Percentiles rank a stretch among this genome's conserved stretches.
Evolutionary conservation across 139 green algal genomes (phyloP).

Genomic region (Chlorella sp.): DNA sequence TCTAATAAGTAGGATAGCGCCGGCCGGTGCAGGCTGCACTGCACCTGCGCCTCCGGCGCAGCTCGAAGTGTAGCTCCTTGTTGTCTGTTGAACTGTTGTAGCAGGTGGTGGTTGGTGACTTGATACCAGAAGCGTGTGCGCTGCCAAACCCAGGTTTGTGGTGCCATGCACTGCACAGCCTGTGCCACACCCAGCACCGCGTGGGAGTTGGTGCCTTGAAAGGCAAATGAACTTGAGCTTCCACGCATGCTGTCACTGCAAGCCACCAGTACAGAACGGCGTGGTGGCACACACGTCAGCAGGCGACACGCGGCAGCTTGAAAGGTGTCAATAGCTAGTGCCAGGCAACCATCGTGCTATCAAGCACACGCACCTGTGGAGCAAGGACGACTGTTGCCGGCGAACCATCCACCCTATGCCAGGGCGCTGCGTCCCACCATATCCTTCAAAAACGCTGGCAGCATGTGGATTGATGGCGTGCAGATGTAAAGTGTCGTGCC

Average conservation of each 20-base stretch:
- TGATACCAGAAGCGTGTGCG: constrained; percentile 41
- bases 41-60: neutral
- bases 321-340: neutral
- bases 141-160: constrained; percentile 17
- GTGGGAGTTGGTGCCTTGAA: constrained; percentile 76
- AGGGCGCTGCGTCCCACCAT: neutral
- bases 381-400: neutral
- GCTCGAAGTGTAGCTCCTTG: no score
- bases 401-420: neutral
- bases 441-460: constrained; percentile 10
- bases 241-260: neutral
- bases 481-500: constrained; percentile 71
- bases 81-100: neutral
- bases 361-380: neutral
- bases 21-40: constrained; percentile 12
- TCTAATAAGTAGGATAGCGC: constrained; percentile 37
- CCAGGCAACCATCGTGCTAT: neutral
- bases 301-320: neutral
- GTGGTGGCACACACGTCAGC: neutral
- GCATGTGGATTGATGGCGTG: constrained; percentile 72
- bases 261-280: no score
- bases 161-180: neutral
- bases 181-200: constrained; percentile 10
- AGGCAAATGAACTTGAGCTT: constrained; percentile 84
- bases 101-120: constrained; percentile 36